Evolutionary conservation across 495 filamentous ascomycete species (phyloP).

Genomic region (Durotheca rogersii): DNA sequence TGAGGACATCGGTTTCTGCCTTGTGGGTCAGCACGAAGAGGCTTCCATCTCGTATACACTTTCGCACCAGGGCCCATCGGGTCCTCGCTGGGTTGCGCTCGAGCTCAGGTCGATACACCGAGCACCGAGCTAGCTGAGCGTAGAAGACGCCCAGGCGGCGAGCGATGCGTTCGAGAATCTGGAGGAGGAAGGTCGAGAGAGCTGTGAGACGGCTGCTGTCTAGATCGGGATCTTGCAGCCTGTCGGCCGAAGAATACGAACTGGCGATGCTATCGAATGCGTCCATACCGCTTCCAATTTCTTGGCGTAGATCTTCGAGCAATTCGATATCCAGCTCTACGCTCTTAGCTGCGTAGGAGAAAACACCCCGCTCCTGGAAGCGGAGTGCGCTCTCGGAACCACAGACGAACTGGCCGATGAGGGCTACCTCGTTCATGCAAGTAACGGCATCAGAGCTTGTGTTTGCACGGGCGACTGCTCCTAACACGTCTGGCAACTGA

Average conservation of each 20-base stretch:
- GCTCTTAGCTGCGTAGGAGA: conserved; percentile 48
- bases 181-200: conserved; percentile 47
- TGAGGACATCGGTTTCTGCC: conserved; percentile 37
- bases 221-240: conserved; percentile 19
- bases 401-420: conserved; percentile 50
- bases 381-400: conserved; percentile 41
- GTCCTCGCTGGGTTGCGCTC: conserved; percentile 51
- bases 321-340: conserved; percentile 50
- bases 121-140: conserved; percentile 44
- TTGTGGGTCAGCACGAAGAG: conserved; percentile 49
- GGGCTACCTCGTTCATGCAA: conserved; percentile 48
- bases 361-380: conserved; percentile 49
- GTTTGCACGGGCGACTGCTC: conserved; percentile 50
- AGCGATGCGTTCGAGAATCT: conserved; percentile 51
- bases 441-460: conserved; percentile 44
- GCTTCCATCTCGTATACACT: conserved; percentile 47
- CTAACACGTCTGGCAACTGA: conserved; percentile 50
- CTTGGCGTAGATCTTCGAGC: conserved; percentile 51
- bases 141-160: conserved; percentile 51
- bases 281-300: conserved; percentile 53
- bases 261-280: conserved; percentile 47
- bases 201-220: conserved; percentile 38
- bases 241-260: conserved; percentile 24
- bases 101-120: conserved; percentile 47
- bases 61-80: conserved; percentile 48